A percentile compares a stretch with the other conserved stretches of the same genome.
Conservation (phyloP, 2,329 filamentous ascomycete genomes). For the Harringtonia aguacate region DNA sequence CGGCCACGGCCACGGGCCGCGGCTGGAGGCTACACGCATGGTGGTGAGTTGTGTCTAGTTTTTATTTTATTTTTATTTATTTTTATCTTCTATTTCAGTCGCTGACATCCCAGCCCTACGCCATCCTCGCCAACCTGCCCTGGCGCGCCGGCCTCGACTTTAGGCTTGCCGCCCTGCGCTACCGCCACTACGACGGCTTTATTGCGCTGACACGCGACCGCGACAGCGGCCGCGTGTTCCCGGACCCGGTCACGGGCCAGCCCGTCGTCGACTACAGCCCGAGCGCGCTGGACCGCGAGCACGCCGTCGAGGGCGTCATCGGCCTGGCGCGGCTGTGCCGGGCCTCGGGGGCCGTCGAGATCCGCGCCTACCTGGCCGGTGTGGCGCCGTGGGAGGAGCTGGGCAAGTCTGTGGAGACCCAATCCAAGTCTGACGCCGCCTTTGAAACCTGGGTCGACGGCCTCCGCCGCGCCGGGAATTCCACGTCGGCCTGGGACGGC, state of each 20-base stretch:
- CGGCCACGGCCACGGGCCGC: conserved; percentile 67
- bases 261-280: conserved; percentile 59
- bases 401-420: conserved; percentile 25
- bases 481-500: conserved; percentile 7
- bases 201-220: conserved; percentile 68
- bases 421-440: conserved; percentile 27
- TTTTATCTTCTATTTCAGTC: conserved; percentile 2
- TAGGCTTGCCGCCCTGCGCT: conserved; percentile 60
- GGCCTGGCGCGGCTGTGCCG: conserved; percentile 68
- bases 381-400: conserved; percentile 45
- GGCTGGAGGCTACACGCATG: conserved; percentile 71
- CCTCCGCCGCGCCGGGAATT: conserved; percentile 22
- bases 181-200: conserved; percentile 59
- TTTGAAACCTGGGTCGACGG: conserved; percentile 52
- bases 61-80: not conserved
- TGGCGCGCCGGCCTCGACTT: conserved; percentile 60
- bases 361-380: conserved; percentile 54
- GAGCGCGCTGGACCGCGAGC: conserved; percentile 59
- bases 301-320: conserved; percentile 61
- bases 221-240: conserved; percentile 62
- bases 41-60: conserved; percentile 30
- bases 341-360: conserved; percentile 69
- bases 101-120: conserved; percentile 41
- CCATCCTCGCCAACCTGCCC: conserved; percentile 50
- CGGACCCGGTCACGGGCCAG: conserved; percentile 56